These are phyloP conservation scores for Xylaria bambusicola DNA, from an alignment of 495 filamentous ascomycete species.

Conservation along the genomic window DNA sequence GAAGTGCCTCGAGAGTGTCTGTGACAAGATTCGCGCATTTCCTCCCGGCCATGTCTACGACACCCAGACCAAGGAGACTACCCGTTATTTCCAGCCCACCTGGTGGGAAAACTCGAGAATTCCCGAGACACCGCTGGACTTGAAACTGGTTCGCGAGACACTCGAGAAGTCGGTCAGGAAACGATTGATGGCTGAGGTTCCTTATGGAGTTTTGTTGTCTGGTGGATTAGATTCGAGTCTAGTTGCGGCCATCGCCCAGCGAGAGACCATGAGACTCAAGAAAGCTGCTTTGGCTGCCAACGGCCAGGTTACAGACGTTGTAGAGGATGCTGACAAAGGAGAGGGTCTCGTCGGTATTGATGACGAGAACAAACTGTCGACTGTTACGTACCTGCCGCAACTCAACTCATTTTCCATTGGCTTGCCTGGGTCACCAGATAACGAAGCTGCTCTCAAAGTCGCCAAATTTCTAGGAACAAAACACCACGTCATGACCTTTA, in stretches of 20 bases:
- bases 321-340: slow-evolving; percentile 52
- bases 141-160: slow-evolving; percentile 73
- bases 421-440: slow-evolving; percentile 86
- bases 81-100: slow-evolving; percentile 83
- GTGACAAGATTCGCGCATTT: slow-evolving; percentile 92
- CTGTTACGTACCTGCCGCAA: slow-evolving; percentile 88
- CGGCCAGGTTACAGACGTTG: slow-evolving; percentile 35
- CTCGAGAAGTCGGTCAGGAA: slow-evolving; percentile 93
- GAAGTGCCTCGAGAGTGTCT: slow-evolving; percentile 89
- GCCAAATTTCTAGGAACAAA: slow-evolving; percentile 95
- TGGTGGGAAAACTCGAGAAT: slow-evolving; percentile 88
- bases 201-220: slow-evolving; percentile 93
- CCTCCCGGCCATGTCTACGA: slow-evolving; percentile 96
- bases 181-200: slow-evolving; percentile 97
- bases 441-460: slow-evolving; percentile 82
- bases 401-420: slow-evolving; percentile 99
- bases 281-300: slow-evolving; percentile 56
- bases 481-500: slow-evolving; percentile 98
- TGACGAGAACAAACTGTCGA: slow-evolving; percentile 82
- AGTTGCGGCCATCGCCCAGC: slow-evolving; percentile 91
- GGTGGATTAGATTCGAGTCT: slow-evolving; percentile 95
- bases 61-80: slow-evolving; percentile 78
- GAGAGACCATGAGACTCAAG: slow-evolving; percentile 79
- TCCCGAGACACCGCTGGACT: slow-evolving; percentile 77
- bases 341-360: slow-evolving; percentile 90